Base-by-base conservation (phyloP, 306 rosid genomes). In the Arachis stenosperma region DNA sequence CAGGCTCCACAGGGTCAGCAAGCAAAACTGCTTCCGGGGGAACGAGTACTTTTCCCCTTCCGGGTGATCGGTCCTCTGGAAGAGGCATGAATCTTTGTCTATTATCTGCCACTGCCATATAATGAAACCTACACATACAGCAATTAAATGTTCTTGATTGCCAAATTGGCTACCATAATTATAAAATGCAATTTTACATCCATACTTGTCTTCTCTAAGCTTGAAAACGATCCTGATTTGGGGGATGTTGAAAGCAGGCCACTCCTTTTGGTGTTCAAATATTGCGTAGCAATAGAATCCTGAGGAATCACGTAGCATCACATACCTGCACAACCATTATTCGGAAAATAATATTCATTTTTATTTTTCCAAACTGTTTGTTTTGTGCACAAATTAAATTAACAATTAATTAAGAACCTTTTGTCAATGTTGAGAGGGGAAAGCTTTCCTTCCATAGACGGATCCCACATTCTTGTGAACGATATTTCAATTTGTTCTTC, bases 401-500 rank as follows among this genome's bases (percentile, higher is more conserved):
- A 56, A 75, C 36, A 4, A 39, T 39, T 64, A 27, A 55, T 10
- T 8, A 9, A 29, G 37, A 37, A 89, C 98, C 98, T 94, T 81
- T 81, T 88, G 76, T 94, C 96, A 51, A 94, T 88, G 40, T 88
- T 94, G 46, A 94, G 73, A 47, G 99, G 88, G 47, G 87, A 89
- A 65, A n/a, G 68, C 70, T 91, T 84, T 65, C 91, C 95, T 75
- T 84, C 81, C 3, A 81, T 87, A 48, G 93, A 88, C 70, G 81
- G 78, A 86, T 91, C 91, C 99, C 99, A 94, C 46, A 12, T 81
- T 77, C 90, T 88, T 2, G 82, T 81, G 73, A 89, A 94, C 7
- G 96, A 94, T 69, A 94, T 79, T 79, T 91, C 99, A 2, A 89
- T 88, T 79, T 81, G 90, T 58, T 91, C 95, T 37, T 88, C 96